Conservation (phyloP, 805 yeast genomes). For the Maudiozyma barnettii region DNA sequence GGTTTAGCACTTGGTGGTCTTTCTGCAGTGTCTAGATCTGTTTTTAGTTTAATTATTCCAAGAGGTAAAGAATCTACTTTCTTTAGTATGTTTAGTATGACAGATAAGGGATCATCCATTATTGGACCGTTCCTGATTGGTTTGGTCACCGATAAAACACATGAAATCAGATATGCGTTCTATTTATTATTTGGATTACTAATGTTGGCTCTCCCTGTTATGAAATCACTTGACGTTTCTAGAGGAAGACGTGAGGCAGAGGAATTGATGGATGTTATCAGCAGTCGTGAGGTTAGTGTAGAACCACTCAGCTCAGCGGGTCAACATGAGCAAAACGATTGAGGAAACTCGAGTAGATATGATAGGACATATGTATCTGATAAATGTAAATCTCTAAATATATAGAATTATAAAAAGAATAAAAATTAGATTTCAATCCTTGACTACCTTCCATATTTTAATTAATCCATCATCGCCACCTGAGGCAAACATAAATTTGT, state of each 20-base stretch:
- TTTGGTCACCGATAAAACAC: conserved; percentile 59
- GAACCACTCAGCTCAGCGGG: not conserved
- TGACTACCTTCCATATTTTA: conserved; percentile 52
- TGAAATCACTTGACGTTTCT: conserved; percentile 43
- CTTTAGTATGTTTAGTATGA: conserved; percentile 65
- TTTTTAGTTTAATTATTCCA: conserved; percentile 62
- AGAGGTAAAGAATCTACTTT: conserved; percentile 66
- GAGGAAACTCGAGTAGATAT: not conserved
- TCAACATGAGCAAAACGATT: not conserved
- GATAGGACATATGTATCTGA: not conserved
- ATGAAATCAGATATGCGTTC: conserved; percentile 64
- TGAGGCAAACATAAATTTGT: conserved; percentile 54
- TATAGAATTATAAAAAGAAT: not conserved
- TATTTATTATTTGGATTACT: conserved; percentile 50
- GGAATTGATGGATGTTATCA: conserved; percentile 22
- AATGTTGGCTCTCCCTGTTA: conserved; percentile 48
- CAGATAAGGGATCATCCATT: conserved; percentile 73
- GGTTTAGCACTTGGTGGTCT: conserved; percentile 69
- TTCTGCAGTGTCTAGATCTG: conserved; percentile 57
- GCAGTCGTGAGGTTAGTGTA: not conserved
- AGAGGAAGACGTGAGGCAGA: conserved; percentile 52
- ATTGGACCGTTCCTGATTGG: conserved; percentile 71
- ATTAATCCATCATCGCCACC: conserved; percentile 76
- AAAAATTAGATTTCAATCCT: conserved; percentile 5
- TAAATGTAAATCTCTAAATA: not conserved